phyloP scores from a whole-genome alignment of 208 protist species.

The Wallacemonas sp. region DNA sequence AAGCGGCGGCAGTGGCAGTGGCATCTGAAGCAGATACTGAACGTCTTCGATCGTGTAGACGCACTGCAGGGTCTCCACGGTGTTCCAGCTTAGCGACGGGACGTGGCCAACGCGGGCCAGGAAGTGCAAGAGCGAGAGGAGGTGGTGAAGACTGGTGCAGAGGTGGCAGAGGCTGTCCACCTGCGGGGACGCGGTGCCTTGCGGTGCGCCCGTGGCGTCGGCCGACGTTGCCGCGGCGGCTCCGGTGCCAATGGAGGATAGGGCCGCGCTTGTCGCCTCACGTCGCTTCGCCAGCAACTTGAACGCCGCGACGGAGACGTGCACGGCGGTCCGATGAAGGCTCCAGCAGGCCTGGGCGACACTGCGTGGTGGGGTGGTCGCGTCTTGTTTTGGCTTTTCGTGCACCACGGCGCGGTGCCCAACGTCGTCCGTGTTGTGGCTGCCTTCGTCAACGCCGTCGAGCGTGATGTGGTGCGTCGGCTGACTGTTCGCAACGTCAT shows the following conservation, averaged over 20 bases:
- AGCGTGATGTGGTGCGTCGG: too few species aligned
- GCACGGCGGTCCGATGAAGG: neutral
- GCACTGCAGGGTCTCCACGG: neutral
- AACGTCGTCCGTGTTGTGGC: neutral
- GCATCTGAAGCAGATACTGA: constrained; percentile 12
- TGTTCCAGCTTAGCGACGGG: neutral
- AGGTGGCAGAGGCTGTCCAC: neutral
- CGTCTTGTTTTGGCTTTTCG: neutral
- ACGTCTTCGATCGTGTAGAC: constrained; percentile 8
- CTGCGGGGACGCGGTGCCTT: too few species aligned
- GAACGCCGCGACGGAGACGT: neutral
- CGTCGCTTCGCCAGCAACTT: neutral
- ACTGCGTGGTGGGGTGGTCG: neutral
- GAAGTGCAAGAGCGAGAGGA: neutral
- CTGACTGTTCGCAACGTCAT: too few species aligned
- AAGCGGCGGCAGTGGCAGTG: neutral
- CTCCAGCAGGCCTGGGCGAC: neutral
- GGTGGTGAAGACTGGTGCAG: neutral
- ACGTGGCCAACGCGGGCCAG: neutral
- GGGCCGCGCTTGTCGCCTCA: neutral
- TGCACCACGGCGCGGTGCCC: neutral
- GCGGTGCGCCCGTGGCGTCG: too few species aligned
- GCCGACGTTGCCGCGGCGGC: too few species aligned
- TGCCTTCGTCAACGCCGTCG: neutral
- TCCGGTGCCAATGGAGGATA: too few species aligned